Evolutionary conservation across 2,329 filamentous ascomycete species (phyloP), one percentile per base, ranked within the genome.

Genomic region (Epichloe baconii): DNA sequence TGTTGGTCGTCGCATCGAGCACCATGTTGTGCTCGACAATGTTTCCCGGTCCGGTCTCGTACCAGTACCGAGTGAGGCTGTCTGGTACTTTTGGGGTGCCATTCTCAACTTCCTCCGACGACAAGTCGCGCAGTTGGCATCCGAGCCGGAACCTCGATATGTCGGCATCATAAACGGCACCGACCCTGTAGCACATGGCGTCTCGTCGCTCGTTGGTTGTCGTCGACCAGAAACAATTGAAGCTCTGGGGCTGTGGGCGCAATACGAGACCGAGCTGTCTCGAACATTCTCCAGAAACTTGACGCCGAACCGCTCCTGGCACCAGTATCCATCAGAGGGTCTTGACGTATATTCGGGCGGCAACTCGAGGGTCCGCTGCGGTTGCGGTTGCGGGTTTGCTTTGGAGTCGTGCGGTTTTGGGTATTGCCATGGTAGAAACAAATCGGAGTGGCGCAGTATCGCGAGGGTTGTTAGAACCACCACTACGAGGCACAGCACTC

Each of bases 11-110:
- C 15, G 35, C 21, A 21, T 50, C 48, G 10, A 62, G 47, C 1
- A 49, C 45, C 7, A 63, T 41, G 26, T 49, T 58, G 14, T 59
- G 40, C 7, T 54, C 41, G 12, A 66, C 55, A 19, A 65, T 52
- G 5, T 55, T 36, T 5, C 51, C 45, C 1, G 64, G 62, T 4
- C 64, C 64, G 1, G 65, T 67, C 2, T 58, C 52, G 53, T 65
- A 66, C 63, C 58, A 62, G 54, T 66, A 67, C 5, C 31, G 42
- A 12, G 49, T 47, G 40, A 66, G 56, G 4, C 49, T 15, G 2
- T 36, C 6, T 4, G 50, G 50, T 26, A 48, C n/a, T 21, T 19
- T 11, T 14, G 47, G 53, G 38, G 44, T 37, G 2, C 44, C 45
- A 10, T 26, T 44, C 12, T 19, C 21, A 3, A 40, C 14, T 21